Evolutionary conservation across 805 yeast species (phyloP), one percentile per base, ranked within the genome.

Genomic region (Sporopachydermia quercuum): DNA sequence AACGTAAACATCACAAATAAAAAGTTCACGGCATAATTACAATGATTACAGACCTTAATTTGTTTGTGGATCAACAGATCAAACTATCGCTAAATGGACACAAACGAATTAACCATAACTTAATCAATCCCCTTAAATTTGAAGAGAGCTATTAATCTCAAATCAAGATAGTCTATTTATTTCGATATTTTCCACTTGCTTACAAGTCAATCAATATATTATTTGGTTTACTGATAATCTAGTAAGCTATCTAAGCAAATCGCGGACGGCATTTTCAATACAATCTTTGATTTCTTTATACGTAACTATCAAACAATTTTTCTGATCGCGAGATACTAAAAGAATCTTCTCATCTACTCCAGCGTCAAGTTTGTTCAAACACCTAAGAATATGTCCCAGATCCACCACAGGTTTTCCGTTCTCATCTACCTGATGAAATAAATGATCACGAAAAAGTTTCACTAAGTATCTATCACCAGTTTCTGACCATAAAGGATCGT

Each of bases 361-460:
- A 4, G 89, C 93, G 54, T 91, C 98, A 47, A 91, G 63, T 58
- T 89, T 91, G 60, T 89, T 89, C 51, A 91, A 62, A 49, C 80
- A 73, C 38, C 74, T 65, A 44, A 91, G 61, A 4, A 86, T 87
- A 55, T 85, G 85, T 1, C 86, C 77, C 49, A 91, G 63, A 57
- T 91, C 96, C 42, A 85, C 61, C 2, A 76, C 71, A 2, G 94
- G 86, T 49, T 70, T 69, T 11, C 95, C 95, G 16, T 58, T 57
- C 39, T 79, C 87, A 55, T 84, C 86, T 33, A 68, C 70, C 54
- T 84, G 94, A 51, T 82, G 91, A 61, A 87, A 91, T 2, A 86
- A 78, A 52, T 74, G 83, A 56, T 87, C 93, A 40, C 78, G 70
- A 57, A 91, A 89, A 40, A 89, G 59, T 49, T 74, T 71, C 45